These are phyloP conservation scores for Penicillium robsamsonii DNA, from an alignment of 495 filamentous ascomycete genomes.

Conservation along the genomic window DNA sequence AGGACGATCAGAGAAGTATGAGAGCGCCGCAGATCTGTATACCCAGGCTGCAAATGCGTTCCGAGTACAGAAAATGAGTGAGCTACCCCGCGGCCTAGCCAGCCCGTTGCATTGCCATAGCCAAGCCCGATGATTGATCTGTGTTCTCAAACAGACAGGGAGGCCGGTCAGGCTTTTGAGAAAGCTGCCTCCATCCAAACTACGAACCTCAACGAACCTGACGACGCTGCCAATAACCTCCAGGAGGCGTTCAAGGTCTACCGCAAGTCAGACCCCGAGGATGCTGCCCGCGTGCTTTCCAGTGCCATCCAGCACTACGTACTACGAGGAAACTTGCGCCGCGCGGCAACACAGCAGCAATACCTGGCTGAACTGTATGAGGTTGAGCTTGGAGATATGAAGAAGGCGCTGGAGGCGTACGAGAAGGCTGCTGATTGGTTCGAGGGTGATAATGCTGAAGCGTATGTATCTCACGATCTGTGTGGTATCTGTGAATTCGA, in stretches of 20 bases:
- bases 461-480: conserved; percentile 50
- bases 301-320: conserved; percentile 77
- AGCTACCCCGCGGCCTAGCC: conserved; percentile 22
- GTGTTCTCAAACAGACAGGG: conserved; percentile 53
- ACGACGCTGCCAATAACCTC: conserved; percentile 81
- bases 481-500: neutral
- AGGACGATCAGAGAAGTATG: conserved; percentile 76
- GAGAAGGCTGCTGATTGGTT: conserved; percentile 83
- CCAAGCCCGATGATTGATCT: neutral
- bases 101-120: neutral
- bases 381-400: conserved; percentile 69
- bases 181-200: conserved; percentile 72
- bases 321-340: conserved; percentile 77
- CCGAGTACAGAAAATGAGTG: conserved; percentile 67
- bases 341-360: conserved; percentile 85
- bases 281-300: conserved; percentile 72
- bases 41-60: conserved; percentile 80
- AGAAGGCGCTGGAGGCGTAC: conserved; percentile 74
- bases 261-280: conserved; percentile 73
- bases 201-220: conserved; percentile 77
- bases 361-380: conserved; percentile 81
- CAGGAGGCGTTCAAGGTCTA: conserved; percentile 83
- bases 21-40: conserved; percentile 78
- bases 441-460: conserved; percentile 79
- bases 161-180: conserved; percentile 79